These are phyloP conservation scores for Botrytis hyacinthi DNA, from an alignment of 2,329 filamentous ascomycete genomes.

Conservation along the genomic window DNA sequence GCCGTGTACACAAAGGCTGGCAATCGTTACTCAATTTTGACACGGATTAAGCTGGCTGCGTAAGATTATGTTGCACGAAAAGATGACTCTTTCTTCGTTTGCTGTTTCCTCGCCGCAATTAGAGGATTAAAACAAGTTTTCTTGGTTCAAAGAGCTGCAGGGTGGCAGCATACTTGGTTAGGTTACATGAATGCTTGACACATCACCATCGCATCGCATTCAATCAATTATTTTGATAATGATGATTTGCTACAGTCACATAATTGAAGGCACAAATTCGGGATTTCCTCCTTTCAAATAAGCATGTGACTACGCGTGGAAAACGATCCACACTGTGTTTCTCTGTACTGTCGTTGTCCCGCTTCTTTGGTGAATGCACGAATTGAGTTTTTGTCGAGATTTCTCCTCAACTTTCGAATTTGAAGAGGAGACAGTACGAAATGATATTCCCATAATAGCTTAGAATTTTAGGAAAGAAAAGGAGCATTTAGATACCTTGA, in stretches of 20 bases:
- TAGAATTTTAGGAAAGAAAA: not conserved
- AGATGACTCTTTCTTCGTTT: conserved; percentile 6
- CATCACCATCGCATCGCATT: not conserved
- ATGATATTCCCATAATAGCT: not conserved
- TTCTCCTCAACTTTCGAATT: not conserved
- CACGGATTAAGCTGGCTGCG: not conserved
- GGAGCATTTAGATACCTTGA: not conserved
- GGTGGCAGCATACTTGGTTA: not conserved
- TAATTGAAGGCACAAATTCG: not conserved
- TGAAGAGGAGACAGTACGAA: not conserved
- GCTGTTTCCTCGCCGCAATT: not conserved
- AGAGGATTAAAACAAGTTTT: not conserved
- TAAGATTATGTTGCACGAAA: not conserved
- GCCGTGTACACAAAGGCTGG: not conserved
- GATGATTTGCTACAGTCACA: not conserved
- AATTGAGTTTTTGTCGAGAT: not conserved
- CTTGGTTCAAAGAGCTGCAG: not conserved
- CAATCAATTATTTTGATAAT: not conserved
- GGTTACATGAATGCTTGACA: not conserved
- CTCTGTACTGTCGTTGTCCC: not conserved
- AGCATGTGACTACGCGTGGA: conserved; percentile 6
- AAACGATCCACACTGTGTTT: not conserved
- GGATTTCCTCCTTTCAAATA: not conserved
- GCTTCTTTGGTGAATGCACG: not conserved
- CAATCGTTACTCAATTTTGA: not conserved